Base-by-base conservation (phyloP, 768 basidiomycete species). In the Suillus variegatus region DNA sequence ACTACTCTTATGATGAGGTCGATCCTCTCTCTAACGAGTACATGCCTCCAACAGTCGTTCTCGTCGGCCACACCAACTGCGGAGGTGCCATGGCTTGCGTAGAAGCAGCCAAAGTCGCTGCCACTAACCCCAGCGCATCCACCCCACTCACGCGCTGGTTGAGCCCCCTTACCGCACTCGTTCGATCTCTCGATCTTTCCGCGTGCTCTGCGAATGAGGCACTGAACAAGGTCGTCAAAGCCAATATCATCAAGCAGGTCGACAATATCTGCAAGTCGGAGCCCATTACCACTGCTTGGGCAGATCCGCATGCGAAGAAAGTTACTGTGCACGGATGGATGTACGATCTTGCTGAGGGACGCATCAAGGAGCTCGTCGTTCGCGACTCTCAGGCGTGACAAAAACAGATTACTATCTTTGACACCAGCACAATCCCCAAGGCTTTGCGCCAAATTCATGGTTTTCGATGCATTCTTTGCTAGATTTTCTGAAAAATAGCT, bases 51-150 rank as follows among this genome's bases (percentile, higher is more conserved):
- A 1, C 71, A 94, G 92, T 96, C 66, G 80, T 93, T 66, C 79
- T 96, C 70, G 91, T 90, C 36, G 94, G 94, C 20, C 94, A 97
- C 74, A 88, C 89, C 13, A 81, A 86, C 63, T 97, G 94, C 74
- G 94, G 92, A 62, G 94, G 94, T 61, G 90, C 86, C 4, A 74
- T 78, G 0, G 87, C 89, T 6, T 86, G 86, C 60, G 76, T 86
- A 44, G 71, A 74, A 1, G 85, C 86, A 54, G 82, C 80, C 44
- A 77, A 79, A 65, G 76, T 74, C 20, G 70, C 76, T 10, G 62
- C 68, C 12, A 68, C 81, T 60, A 38, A 56, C 49, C 3, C 36
- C 13, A 1, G 4, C 16, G 60, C 71, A 43, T 67, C 75, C 36
- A 79, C 82, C 0, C 81, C 88, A 12, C 83, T 95, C 68, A 82